Percentiles rank a stretch among this genome's conserved stretches.
These are phyloP conservation scores for Panus rudis DNA, from an alignment of 768 basidiomycete species.

Conservation along the genomic window DNA sequence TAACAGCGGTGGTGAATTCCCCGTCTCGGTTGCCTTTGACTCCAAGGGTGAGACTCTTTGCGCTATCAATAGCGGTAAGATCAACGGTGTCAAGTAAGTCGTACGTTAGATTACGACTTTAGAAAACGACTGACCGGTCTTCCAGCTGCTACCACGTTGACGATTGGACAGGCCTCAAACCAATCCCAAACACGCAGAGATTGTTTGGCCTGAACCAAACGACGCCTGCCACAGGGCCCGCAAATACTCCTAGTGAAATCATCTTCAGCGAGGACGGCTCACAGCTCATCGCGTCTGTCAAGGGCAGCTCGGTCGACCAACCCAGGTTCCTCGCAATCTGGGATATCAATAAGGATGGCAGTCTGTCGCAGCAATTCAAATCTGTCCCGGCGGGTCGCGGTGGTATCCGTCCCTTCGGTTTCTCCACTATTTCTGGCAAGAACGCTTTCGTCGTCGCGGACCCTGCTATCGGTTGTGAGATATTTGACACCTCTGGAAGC, in stretches of 20 bases:
- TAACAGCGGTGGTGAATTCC: constrained; percentile 42
- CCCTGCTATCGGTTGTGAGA: constrained; percentile 23
- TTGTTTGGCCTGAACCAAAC: constrained; percentile 43
- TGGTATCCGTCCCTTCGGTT: constrained; percentile 43
- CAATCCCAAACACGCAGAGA: constrained; percentile 35
- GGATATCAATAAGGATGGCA: constrained; percentile 36
- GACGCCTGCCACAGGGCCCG: constrained; percentile 43
- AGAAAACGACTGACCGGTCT: not conserved
- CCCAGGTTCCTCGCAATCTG: constrained; percentile 47
- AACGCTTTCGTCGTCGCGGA: constrained; percentile 24
- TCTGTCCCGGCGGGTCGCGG: constrained; percentile 30
- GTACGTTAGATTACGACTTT: not conserved
- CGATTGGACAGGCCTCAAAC: constrained; percentile 31
- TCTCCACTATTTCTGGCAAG: constrained; percentile 27
- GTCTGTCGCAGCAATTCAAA: constrained; percentile 35
- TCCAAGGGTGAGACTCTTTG: constrained; percentile 24
- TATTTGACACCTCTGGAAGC: constrained; percentile 23
- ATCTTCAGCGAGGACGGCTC: constrained; percentile 39
- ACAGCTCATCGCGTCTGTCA: constrained; percentile 41
- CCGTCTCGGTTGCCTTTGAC: constrained; percentile 36
- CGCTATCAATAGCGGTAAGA: constrained; percentile 29
- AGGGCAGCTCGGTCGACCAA: constrained; percentile 43
- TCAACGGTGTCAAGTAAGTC: constrained; percentile 30
- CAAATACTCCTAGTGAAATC: constrained; percentile 37
- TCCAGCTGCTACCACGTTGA: constrained; percentile 40